Evolutionary conservation across 2,329 filamentous ascomycete genomes (phyloP), one percentile per base, ranked within the genome.

Genomic region (Colletotrichum costaricense): DNA sequence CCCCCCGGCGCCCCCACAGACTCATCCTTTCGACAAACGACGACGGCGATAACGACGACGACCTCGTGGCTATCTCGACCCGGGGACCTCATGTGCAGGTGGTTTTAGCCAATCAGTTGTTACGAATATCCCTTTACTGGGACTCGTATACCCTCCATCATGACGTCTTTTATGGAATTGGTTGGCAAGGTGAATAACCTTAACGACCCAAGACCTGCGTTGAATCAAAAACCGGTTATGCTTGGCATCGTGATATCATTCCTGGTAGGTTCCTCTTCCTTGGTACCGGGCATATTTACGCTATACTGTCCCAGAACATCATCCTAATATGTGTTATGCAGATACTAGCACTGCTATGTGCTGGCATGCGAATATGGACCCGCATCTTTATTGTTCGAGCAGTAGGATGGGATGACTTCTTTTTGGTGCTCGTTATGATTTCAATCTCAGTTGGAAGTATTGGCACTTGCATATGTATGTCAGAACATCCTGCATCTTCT

Each of bases 361-460:
- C 65, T 1, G 2, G 54, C 0, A 22, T 76, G 56, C 35, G 76
- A 22, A 14, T 77, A 4, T 74, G 46, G 35, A 73, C 70, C 22
- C 74, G 76, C 1, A 5, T 73, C 5, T 68, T 66, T 55, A 22
- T 76, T 38, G 69, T 74, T 1, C 70, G 62, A 16, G 66, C 38
- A 2, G 60, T 57, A 5, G 76, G 76, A 30, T 73, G 72, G 72
- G 76, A 77, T 24, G 76, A 77, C 28, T 26, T 76, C 35, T 76
- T 73, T 30, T 57, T 77, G 4, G 54, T 75, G 9, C 46, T 75
- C 4, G 68, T 67, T 3, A 69, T 76, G 63, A 62, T 73, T 1
- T 73, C 70, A 1, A n/a, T 73, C 22, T 60, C 70, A 11, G 19
- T 73, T 24, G 70, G 70, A 0, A 66, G 60, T 2, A 64, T 73